Evolutionary conservation across 148 eudicot genomes (phyloP), one percentile per base, ranked within the genome.

Genomic region (Euryodendron excelsum): DNA sequence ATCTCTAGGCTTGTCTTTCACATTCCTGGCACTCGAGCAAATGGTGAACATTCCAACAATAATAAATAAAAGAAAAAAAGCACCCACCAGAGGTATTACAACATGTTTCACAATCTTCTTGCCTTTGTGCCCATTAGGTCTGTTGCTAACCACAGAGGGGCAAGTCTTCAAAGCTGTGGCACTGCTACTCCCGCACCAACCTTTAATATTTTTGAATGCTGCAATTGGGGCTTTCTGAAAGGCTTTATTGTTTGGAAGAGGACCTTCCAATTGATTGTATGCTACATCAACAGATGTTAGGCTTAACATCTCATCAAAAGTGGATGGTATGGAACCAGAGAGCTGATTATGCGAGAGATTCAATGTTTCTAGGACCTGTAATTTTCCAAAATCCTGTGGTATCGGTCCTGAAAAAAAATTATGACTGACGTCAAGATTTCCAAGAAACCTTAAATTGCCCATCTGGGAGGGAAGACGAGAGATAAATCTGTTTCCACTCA

Each of bases 291-390:
- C 44, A 39, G 7, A 4, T 39, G 44, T 39, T 7, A 39, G 7
- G 44, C 44, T 39, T 39, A 39, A 39, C 44, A 39, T 39, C 0
- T 0, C 7, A 39, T 39, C 44, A 7, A 39, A 39, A 3, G 44
- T 39, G 44, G 7, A 39, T 39, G 44, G 55, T 1, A 50, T 50
- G 14, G 62, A 64, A 53, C 72, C 79, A 48, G 17, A 27, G 33
- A 77, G 72, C 31, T 65, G 18, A 28, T 77, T 77, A 25, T 77
- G 72, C 10, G 63, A 77, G 20, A 77, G 13, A 65, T 65, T 48
- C 59, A 77, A 34, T 12, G 60, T 48, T 28, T 77, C 28, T 36
- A 77, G 15, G 2, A 0, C 20, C 13, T 34, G 33, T 28, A 77
- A 25, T 47, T 33, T 23, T 53, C 79, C 79, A 20, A 77, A 31